These are phyloP conservation scores for Alternaria incomplexa DNA, from an alignment of 2,329 filamentous ascomycete genomes.

Conservation along the genomic window DNA sequence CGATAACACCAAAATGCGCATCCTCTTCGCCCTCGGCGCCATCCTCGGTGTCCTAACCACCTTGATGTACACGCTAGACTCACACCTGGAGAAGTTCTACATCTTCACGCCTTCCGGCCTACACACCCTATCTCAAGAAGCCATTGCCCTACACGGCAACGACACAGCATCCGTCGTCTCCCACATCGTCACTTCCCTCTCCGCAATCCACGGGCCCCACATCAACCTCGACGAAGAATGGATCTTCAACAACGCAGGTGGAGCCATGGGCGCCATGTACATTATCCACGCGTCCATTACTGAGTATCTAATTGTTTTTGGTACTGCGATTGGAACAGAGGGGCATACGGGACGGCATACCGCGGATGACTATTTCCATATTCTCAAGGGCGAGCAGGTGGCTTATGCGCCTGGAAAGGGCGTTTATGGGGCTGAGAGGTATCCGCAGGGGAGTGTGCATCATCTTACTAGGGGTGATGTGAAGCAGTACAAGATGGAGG, in stretches of 20 bases:
- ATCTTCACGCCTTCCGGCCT: constrained; percentile 74
- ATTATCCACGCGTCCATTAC: constrained; percentile 87
- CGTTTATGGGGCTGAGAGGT: constrained; percentile 71
- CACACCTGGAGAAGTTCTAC: constrained; percentile 62
- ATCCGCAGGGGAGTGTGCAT: constrained; percentile 72
- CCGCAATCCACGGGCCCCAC: constrained; percentile 48
- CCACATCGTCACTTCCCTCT: constrained; percentile 73
- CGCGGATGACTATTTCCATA: constrained; percentile 94
- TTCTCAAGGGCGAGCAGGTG: constrained; percentile 77
- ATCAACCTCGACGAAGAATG: constrained; percentile 79
- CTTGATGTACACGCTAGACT: constrained; percentile 38
- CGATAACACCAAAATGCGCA: constrained; percentile 10
- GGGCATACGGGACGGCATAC: constrained; percentile 89
- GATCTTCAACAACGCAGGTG: constrained; percentile 91
- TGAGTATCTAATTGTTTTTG: constrained; percentile 56
- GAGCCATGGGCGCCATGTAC: constrained; percentile 91
- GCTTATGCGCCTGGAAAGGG: constrained; percentile 70
- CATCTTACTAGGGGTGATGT: constrained; percentile 73
- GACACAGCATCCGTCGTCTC: constrained; percentile 72
- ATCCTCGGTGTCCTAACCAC: constrained; percentile 31
- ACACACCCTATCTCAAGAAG: constrained; percentile 70
- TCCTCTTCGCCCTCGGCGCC: constrained; percentile 28
- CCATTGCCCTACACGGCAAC: constrained; percentile 73
- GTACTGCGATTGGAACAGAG: constrained; percentile 79
- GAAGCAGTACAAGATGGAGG: constrained; percentile 85